Conservation (phyloP, 108 stramenopile genomes). For the Skeletonema menzelii region DNA sequence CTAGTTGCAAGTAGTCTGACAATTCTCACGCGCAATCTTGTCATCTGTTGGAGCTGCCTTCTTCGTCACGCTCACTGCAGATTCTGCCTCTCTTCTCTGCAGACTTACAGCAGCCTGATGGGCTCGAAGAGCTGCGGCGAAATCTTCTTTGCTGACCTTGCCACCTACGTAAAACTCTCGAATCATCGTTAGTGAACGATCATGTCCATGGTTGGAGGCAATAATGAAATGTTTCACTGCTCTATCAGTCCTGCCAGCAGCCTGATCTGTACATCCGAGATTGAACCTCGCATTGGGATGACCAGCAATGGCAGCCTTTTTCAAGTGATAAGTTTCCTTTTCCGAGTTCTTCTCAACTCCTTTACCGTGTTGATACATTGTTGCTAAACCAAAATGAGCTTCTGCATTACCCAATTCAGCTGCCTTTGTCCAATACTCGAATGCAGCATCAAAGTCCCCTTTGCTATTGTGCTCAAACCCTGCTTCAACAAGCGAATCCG, state of each 20-base stretch:
- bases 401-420: background rate
- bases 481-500: background rate
- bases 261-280: background rate
- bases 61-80: no score
- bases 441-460: background rate
- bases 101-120: constrained; percentile 4
- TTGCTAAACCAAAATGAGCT: background rate
- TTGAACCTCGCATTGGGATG: background rate
- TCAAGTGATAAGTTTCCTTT: background rate
- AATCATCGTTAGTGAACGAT: background rate
- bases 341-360: background rate
- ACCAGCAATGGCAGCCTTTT: background rate
- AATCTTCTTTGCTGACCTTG: background rate
- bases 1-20: no score
- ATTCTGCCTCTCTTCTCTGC: background rate
- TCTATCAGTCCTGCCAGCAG: background rate
- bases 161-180: background rate
- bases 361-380: background rate
- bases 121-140: background rate
- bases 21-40: no score
- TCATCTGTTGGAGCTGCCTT: no score
- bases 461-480: background rate
- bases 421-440: background rate
- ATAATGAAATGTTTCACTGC: constrained; percentile 5
- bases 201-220: background rate